A percentile compares a stretch with the other conserved stretches of the same genome.
Evolutionary conservation across 1,139 yeast genomes (phyloP).

Genomic region (Suhomyces kunorum): DNA sequence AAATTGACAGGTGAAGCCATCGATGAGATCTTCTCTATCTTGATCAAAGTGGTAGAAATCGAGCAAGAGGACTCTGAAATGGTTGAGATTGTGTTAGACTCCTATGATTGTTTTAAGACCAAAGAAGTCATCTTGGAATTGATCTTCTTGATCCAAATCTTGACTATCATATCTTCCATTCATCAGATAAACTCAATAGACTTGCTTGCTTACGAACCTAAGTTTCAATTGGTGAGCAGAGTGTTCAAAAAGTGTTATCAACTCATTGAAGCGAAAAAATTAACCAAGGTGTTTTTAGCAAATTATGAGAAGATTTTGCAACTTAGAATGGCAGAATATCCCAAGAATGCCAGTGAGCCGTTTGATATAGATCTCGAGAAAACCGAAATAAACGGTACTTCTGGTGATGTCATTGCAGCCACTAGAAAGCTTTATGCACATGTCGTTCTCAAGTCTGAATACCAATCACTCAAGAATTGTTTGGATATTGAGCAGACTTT

Average conservation of each 20-base stretch:
- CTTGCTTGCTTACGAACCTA: conserved; percentile 30
- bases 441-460: conserved; percentile 57
- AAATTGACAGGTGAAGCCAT: conserved; percentile 25
- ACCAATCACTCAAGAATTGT: conserved; percentile 48
- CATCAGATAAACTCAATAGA: conserved; percentile 34
- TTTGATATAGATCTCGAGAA: conserved; percentile 14
- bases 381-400: neutral
- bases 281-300: conserved; percentile 37
- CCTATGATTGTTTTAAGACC: conserved; percentile 61
- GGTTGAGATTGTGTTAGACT: conserved; percentile 48
- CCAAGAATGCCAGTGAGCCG: conserved; percentile 32
- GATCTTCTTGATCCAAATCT: conserved; percentile 52
- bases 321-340: conserved; percentile 43
- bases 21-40: conserved; percentile 31
- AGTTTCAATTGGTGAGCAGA: conserved; percentile 41
- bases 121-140: conserved; percentile 62
- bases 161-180: conserved; percentile 44
- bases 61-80: conserved; percentile 48
- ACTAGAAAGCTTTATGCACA: conserved; percentile 46
- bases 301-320: conserved; percentile 36
- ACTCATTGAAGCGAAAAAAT: conserved; percentile 41
- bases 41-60: conserved; percentile 25
- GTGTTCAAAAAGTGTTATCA: conserved; percentile 50
- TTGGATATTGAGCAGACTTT: conserved; percentile 34
- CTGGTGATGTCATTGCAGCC: neutral